Evolutionary conservation across 257 asterid species (phyloP).

Genomic region (Linderniella brevidens): DNA sequence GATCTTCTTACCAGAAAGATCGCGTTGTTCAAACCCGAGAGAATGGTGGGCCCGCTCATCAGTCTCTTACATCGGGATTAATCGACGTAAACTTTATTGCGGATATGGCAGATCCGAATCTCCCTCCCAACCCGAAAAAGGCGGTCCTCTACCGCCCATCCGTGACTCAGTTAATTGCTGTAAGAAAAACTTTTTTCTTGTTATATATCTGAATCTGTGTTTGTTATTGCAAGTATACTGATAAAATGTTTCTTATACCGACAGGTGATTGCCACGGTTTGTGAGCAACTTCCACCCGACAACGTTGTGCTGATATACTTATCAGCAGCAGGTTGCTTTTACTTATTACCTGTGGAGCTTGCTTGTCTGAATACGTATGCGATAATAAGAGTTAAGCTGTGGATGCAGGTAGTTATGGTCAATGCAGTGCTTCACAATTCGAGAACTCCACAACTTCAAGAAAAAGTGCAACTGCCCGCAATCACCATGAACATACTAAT

Average conservation of each 20-base stretch:
- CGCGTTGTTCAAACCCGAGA: slow-evolving; percentile 35
- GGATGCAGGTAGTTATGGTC: slow-evolving; percentile 36
- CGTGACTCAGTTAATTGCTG: slow-evolving; percentile 70
- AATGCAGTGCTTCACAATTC: slow-evolving; percentile 24
- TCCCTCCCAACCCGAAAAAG: slow-evolving; percentile 93
- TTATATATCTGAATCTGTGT: slow-evolving; percentile 5
- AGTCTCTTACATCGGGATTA: slow-evolving; percentile 72
- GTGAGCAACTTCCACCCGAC: slow-evolving; percentile 82
- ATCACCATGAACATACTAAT: slow-evolving; percentile 30
- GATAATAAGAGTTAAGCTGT: slow-evolving; percentile 13
- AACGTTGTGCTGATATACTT: slow-evolving; percentile 67
- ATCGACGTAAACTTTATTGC: slow-evolving; percentile 70
- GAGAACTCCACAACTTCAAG: slow-evolving; percentile 38
- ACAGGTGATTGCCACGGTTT: slow-evolving; percentile 76
- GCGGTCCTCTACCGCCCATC: slow-evolving; percentile 78
- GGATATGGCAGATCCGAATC: slow-evolving; percentile 81
- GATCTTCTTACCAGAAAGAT: slow-evolving; percentile 55
- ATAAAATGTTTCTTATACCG: slow-evolving; percentile 9
- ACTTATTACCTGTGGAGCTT: slow-evolving; percentile 9
- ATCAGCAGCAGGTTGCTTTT: slow-evolving; percentile 57
- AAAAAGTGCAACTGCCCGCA: slow-evolving; percentile 29
- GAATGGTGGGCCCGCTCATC: slow-evolving; percentile 45
- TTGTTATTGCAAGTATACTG: background rate
- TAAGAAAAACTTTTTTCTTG: slow-evolving; percentile 20
- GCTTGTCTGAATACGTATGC: slow-evolving; percentile 10